phyloP scores from a whole-genome alignment of 768 basidiomycete genomes.

The Amanita fuliginea region DNA sequence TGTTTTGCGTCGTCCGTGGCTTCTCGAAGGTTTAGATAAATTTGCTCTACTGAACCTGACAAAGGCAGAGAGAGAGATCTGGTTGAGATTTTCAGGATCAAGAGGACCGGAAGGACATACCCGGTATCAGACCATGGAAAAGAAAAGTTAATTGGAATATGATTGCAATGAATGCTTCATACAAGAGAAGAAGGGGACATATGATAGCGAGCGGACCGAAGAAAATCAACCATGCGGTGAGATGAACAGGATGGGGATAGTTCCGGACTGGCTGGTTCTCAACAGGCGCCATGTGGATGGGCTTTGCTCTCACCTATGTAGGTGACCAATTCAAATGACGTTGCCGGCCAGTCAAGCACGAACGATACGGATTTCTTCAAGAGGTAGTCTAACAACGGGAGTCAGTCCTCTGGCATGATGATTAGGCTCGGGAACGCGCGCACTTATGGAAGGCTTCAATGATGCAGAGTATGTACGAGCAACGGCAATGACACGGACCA shows the following conservation, averaged over 20 bases:
- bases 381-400: slow-evolving; percentile 1
- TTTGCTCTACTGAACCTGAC: slow-evolving; percentile 19
- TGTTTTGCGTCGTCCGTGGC: slow-evolving; percentile 24
- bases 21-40: slow-evolving; percentile 20
- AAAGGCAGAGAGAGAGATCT: background rate
- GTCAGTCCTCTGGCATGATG: background rate
- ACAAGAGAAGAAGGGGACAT: slow-evolving; percentile 21
- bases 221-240: slow-evolving; percentile 26
- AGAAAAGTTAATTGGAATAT: slow-evolving; percentile 22
- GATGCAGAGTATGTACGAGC: background rate
- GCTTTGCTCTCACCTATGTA: slow-evolving; percentile 11
- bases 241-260: slow-evolving; percentile 24
- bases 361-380: background rate
- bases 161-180: slow-evolving; percentile 22
- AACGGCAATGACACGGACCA: background rate
- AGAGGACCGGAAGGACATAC: slow-evolving; percentile 11
- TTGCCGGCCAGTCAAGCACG: slow-evolving; percentile 3
- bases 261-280: slow-evolving; percentile 9
- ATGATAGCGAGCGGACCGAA: slow-evolving; percentile 31
- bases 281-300: background rate
- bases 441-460: background rate
- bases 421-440: background rate
- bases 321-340: slow-evolving; percentile 7
- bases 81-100: background rate
- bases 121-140: slow-evolving; percentile 24